Conservation (phyloP, 768 basidiomycete genomes). For the Collybia nuda region DNA sequence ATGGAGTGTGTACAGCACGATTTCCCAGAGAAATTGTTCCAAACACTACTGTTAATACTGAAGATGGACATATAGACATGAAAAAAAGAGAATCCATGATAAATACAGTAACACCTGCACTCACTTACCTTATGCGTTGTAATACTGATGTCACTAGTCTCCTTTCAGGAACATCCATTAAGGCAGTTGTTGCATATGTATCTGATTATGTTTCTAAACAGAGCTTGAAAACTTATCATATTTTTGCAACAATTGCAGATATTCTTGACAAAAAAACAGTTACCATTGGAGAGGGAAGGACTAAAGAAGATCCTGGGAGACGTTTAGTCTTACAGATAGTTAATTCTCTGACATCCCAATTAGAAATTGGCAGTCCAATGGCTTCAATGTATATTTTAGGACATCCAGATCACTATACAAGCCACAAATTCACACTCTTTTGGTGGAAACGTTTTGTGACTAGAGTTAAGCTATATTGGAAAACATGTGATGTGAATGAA, state of each 20-base stretch:
- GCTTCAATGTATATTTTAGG: slow-evolving; percentile 30
- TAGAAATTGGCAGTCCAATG: slow-evolving; percentile 38
- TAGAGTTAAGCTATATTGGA: too few species aligned
- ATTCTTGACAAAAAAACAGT: slow-evolving; percentile 23
- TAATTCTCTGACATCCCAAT: slow-evolving; percentile 30
- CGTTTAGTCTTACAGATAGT: slow-evolving; percentile 35
- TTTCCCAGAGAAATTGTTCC: slow-evolving; percentile 21
- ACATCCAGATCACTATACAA: slow-evolving; percentile 38
- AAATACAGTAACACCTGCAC: slow-evolving; percentile 26
- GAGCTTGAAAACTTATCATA: slow-evolving; percentile 32
- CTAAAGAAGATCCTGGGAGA: slow-evolving; percentile 4
- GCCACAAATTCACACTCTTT: slow-evolving; percentile 28
- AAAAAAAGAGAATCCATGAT: slow-evolving; percentile 31
- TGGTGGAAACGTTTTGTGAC: too few species aligned
- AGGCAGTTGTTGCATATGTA: slow-evolving; percentile 35
- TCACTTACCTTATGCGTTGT: slow-evolving; percentile 33
- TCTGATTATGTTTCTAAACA: slow-evolving; percentile 44
- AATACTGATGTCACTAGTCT: slow-evolving; percentile 39
- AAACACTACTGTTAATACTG: slow-evolving; percentile 13
- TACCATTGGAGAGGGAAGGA: slow-evolving; percentile 12
- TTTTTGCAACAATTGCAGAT: slow-evolving; percentile 29
- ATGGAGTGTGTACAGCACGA: slow-evolving; percentile 20
- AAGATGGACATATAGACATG: slow-evolving; percentile 19
- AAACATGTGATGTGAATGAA: too few species aligned
- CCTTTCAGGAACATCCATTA: slow-evolving; percentile 36